Base-by-base conservation (phyloP, 2,329 filamentous ascomycete genomes). In the Cordyceps javanica region DNA sequence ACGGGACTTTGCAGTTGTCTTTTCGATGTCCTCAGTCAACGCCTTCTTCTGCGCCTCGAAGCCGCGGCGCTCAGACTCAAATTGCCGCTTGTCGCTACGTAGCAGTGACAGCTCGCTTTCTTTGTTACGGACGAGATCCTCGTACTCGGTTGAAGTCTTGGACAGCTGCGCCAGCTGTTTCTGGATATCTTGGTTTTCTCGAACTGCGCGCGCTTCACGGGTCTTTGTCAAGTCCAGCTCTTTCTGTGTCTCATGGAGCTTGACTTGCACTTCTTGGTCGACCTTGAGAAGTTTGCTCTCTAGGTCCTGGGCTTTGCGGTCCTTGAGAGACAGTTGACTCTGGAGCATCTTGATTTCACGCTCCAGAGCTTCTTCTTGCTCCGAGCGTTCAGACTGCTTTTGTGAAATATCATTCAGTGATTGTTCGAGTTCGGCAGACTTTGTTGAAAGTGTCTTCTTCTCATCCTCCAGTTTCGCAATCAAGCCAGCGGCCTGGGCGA, bases 341-440 rank as follows among this genome's bases (percentile, higher is more conserved):
- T 93, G 88, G 5, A 99, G 82, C 82, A 97, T 89, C 69, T 90
- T 90, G 64, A 97, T 83, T 65, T 99, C 91, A 61, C 91, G 89
- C 49, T 84, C 84, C 19, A 99, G 77, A 11, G 81, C 82, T 39
- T 89, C 83, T 68, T 97, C 89, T 61, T 91, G 85, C 62, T 85
- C 83, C 61, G 87, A 90, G 54, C 89, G 83, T 66, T 92, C 83
- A 0, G 87, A 85, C 62, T 90, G 88, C 50, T 82, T 82, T 57
- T 80, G 79, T 42, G 90, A 84, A 11, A 94, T 80, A 7, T 90
- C 86, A 9, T 83, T 75, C 11, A 97, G 78, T 50, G 88, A 84
- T 2, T 74, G 70, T 63, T 97, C 88, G 9, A 97, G 77, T 21
- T 87, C 81, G 1, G 81, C 74, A 5, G 93, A 80, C 53, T 85